These are phyloP conservation scores for Solanum chacoense DNA, from an alignment of 305 asterid species.

Conservation along the genomic window DNA sequence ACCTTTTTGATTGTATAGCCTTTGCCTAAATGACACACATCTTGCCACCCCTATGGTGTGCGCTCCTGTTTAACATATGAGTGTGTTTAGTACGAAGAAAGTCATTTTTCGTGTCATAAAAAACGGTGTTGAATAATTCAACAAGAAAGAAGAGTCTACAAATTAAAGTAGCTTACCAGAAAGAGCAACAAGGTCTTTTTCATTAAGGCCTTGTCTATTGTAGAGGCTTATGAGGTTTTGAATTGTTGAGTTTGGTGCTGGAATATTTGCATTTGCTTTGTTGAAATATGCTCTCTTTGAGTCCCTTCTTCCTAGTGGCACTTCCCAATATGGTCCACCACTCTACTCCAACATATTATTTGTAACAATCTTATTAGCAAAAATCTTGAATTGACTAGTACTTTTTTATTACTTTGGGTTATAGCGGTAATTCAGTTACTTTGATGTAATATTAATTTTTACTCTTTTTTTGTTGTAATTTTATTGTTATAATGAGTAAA, in stretches of 20 bases:
- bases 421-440: background rate
- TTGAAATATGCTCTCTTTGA: conserved; percentile 12
- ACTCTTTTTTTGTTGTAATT: background rate
- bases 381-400: background rate
- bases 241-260: conserved; percentile 78
- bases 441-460: background rate
- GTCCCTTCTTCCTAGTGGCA: conserved; percentile 59
- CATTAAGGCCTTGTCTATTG: conserved; percentile 46
- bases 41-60: background rate
- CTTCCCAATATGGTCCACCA: conserved; percentile 88
- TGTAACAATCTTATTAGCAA: background rate
- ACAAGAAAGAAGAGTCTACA: too few relatives aligned
- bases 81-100: background rate
- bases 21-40: background rate
- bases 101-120: background rate
- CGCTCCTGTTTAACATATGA: background rate
- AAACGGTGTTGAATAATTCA: too few relatives aligned
- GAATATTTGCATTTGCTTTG: conserved; percentile 46
- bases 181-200: conserved; percentile 73
- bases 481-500: background rate
- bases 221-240: conserved; percentile 39
- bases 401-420: background rate
- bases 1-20: background rate
- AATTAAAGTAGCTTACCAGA: conserved; percentile 30
- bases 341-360: conserved; percentile 27